These are phyloP conservation scores for Plectranthus barbatus DNA, from an alignment of 257 asterid genomes.

Conservation along the genomic window DNA sequence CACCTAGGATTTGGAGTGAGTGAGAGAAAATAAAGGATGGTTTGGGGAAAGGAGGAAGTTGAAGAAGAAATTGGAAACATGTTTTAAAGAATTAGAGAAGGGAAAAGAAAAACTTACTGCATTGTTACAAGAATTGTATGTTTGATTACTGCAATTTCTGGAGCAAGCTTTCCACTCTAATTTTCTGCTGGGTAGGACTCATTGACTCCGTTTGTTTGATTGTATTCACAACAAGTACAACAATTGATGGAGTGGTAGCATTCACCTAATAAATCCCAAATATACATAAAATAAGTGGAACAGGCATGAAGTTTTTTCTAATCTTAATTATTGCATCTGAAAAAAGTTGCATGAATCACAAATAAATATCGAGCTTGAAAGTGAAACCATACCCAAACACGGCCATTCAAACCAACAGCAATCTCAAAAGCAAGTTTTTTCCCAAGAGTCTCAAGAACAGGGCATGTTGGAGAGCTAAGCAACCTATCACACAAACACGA, in stretches of 20 bases:
- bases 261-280: conserved; percentile 45
- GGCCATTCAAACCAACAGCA: conserved; percentile 91
- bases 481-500: conserved; percentile 33
- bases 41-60: background rate
- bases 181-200: conserved; percentile 76
- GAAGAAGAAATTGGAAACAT: background rate
- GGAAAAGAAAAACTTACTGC: background rate
- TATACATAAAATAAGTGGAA: background rate
- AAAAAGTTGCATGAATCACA: background rate
- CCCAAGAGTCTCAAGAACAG: conserved; percentile 84
- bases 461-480: conserved; percentile 76
- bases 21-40: background rate
- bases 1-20: background rate
- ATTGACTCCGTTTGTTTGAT: conserved; percentile 71
- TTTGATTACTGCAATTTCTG: conserved; percentile 44
- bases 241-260: conserved; percentile 50
- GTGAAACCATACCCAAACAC: conserved; percentile 71
- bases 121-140: background rate
- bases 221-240: conserved; percentile 77
- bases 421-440: conserved; percentile 89
- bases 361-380: conserved; percentile 2
- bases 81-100: background rate
- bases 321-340: background rate
- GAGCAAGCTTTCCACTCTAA: conserved; percentile 71
- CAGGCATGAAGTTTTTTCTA: background rate